phyloP scores from a whole-genome alignment of 345 rosid genomes.

The Aquilaria sinensis region DNA sequence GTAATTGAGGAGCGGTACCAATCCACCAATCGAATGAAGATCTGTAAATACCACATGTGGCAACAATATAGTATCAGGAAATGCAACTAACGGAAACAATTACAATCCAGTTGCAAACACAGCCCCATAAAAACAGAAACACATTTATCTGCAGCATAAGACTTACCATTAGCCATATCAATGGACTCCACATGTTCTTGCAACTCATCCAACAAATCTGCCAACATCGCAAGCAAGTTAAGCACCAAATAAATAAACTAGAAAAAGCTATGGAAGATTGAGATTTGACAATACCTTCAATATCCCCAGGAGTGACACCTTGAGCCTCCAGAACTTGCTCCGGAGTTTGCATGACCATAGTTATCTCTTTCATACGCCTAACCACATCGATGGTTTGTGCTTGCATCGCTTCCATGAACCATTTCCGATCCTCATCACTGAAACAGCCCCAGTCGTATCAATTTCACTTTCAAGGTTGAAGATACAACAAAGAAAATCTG shows the following conservation, averaged over 20 bases:
- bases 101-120: neutral
- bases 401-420: conserved; percentile 99
- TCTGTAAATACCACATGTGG: conserved; percentile 30
- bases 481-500: neutral
- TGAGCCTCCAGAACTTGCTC: conserved; percentile 67
- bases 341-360: conserved; percentile 72
- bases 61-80: neutral
- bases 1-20: conserved; percentile 78
- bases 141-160: neutral
- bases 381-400: conserved; percentile 61
- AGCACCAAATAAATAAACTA: neutral
- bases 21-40: conserved; percentile 88
- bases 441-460: neutral
- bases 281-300: conserved; percentile 46
- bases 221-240: neutral
- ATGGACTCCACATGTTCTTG: conserved; percentile 62
- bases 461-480: neutral
- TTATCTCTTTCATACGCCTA: conserved; percentile 81
- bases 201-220: conserved; percentile 67
- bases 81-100: neutral
- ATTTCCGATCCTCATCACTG: conserved; percentile 83
- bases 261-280: neutral
- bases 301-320: conserved; percentile 58
- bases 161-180: conserved; percentile 55
- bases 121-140: neutral